Evolutionary conservation across 345 rosid genomes (phyloP), one percentile per base, ranked within the genome.

Genomic region (Rhodamnia rubescens): DNA sequence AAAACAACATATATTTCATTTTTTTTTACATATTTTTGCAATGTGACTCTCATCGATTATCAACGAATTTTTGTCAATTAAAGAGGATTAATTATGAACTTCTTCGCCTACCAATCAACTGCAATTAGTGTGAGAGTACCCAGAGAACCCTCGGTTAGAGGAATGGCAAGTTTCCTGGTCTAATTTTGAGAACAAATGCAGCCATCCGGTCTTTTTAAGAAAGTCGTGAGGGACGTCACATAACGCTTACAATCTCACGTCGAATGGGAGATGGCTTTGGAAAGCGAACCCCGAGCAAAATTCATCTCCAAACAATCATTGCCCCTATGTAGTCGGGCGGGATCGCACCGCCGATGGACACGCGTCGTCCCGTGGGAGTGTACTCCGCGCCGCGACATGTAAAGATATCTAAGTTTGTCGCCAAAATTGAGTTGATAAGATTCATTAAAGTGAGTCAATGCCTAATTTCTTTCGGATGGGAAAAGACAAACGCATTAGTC

Each of bases 401-500:
- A 6, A 69, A 32, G 24, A 69, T 69, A 4, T 69, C 40, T 2
- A 21, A 69, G 24, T 18, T 69, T 32, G 47, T 69, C 78, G 18
- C 7, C 24, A 16, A 69, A 18, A 18, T 4, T 7, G 12, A 16
- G 44, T 0, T 5, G 20, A 32, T 4, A 32, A 0, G 3, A 32
- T 32, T 32, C 40, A 16, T 32, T 32, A 64, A 16, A 8, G 20
- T 10, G 21, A 64, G 9, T 32, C 36, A 32, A 36, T 69, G 44
- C 47, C 32, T 24, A 69, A 69, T 8, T 32, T 40, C 5, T 32
- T 69, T 18, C 16, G 47, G 78, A 69, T 69, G 47, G 9, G 12
- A 32, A 61, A 69, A 69, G 36, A 8, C 22, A 69, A 8, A 8
- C 1, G 78, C 78, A 69, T 18, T 18, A 5, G 78, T 69, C 78